Evolutionary conservation across 352 stramenopile species (phyloP).

Genomic region (Detonula confervacea): DNA sequence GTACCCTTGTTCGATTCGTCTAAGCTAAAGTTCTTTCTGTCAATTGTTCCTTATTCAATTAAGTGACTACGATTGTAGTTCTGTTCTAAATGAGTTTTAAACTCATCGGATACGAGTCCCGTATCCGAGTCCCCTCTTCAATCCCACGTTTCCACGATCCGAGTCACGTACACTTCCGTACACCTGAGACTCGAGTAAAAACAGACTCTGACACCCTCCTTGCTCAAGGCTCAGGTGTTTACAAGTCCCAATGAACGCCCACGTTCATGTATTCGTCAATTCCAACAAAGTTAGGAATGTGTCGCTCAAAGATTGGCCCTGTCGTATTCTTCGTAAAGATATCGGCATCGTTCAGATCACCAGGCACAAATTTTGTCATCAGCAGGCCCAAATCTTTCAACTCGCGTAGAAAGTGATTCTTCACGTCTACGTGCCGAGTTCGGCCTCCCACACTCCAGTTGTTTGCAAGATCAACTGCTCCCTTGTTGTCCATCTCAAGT

Average conservation of each 20-base stretch:
- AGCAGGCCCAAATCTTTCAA: slow-evolving; percentile 42
- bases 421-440: slow-evolving; percentile 51
- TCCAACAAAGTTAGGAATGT: background rate
- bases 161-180: no score
- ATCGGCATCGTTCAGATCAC: background rate
- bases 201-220: background rate
- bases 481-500: slow-evolving; percentile 61
- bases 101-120: no score
- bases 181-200: background rate
- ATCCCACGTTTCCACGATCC: no score
- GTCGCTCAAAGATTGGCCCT: background rate
- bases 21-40: no score
- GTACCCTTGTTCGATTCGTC: no score
- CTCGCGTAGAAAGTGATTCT: slow-evolving; percentile 43
- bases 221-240: background rate
- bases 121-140: no score
- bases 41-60: no score
- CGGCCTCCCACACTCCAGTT: slow-evolving; percentile 40
- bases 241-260: background rate
- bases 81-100: no score
- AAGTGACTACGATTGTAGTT: no score
- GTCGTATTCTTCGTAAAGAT: background rate
- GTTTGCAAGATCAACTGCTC: slow-evolving; percentile 51
- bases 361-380: background rate
- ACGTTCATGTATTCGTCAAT: background rate